phyloP scores from a whole-genome alignment of 441 rosid species.

The Erysimum cheiri region DNA sequence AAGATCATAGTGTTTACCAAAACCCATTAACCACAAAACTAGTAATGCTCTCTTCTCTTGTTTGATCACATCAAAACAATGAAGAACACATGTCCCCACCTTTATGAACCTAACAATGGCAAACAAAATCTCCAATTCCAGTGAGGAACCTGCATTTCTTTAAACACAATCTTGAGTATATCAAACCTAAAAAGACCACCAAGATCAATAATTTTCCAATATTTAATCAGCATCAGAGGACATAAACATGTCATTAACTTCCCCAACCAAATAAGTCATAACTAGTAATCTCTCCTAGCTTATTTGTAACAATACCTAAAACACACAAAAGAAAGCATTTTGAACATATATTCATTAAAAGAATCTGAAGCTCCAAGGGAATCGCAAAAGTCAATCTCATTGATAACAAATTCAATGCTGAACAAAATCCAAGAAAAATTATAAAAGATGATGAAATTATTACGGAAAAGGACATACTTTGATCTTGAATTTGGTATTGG shows the following conservation, averaged over 20 bases:
- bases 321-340: too few species aligned
- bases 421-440: neutral
- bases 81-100: conserved; percentile 11
- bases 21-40: neutral
- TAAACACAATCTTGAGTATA: conserved; percentile 9
- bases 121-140: neutral
- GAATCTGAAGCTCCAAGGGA: neutral
- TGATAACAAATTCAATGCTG: neutral
- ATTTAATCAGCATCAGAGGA: neutral
- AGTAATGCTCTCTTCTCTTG: conserved; percentile 11
- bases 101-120: neutral
- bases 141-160: conserved; percentile 9
- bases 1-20: neutral
- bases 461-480: conserved; percentile 54
- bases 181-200: neutral
- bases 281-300: neutral
- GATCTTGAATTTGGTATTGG: conserved; percentile 83
- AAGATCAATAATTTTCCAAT: neutral
- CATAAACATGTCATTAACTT: conserved; percentile 3
- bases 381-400: conserved; percentile 25
- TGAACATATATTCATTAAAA: too few species aligned
- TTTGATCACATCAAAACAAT: conserved; percentile 20
- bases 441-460: neutral
- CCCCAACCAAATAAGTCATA: neutral
- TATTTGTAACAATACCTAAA: neutral